Percentiles rank a stretch among this genome's conserved stretches.
Conservation (phyloP, 2,329 filamentous ascomycete species). For the Neonectria neomacrospora region DNA sequence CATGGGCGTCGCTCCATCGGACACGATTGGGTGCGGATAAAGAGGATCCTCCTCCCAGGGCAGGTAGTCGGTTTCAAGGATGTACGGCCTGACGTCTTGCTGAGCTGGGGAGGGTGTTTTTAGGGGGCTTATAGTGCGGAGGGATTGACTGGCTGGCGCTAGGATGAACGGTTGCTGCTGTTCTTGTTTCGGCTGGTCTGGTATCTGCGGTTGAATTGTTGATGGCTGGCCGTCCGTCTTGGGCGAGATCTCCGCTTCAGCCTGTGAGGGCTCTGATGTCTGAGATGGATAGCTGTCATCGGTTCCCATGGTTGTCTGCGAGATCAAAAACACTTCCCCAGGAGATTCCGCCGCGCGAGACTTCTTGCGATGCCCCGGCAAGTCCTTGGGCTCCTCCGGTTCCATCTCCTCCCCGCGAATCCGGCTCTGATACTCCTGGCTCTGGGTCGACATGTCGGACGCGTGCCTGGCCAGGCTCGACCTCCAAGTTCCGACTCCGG, state of each 20-base stretch:
- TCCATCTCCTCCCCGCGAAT: conserved; percentile 56
- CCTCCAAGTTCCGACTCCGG: conserved; percentile 35
- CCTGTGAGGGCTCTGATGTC: conserved; percentile 45
- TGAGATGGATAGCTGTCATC: conserved; percentile 50
- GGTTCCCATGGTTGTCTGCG: conserved; percentile 57
- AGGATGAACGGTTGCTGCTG: conserved; percentile 27
- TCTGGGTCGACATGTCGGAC: conserved; percentile 45
- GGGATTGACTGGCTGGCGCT: conserved; percentile 30
- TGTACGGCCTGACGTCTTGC: conserved; percentile 53
- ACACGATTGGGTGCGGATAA: conserved; percentile 59
- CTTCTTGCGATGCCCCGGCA: conserved; percentile 15
- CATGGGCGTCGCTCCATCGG: conserved; percentile 27
- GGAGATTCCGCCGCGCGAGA: conserved; percentile 45
- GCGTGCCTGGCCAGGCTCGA: conserved; percentile 45
- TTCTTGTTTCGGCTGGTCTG: conserved; percentile 11
- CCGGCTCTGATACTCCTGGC: conserved; percentile 57
- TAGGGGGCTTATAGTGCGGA: conserved; percentile 39
- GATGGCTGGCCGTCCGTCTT: conserved; percentile 27
- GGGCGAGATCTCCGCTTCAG: conserved; percentile 17
- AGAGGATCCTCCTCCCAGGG: conserved; percentile 67
- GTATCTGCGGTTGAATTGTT: conserved; percentile 7
- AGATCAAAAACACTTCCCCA: conserved; percentile 57
- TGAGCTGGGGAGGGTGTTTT: conserved; percentile 46
- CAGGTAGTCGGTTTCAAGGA: conserved; percentile 69
- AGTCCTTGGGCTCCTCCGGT: conserved; percentile 15